These are phyloP conservation scores for Entamoeba invadens DNA, from an alignment of 208 protist genomes.

Conservation along the genomic window DNA sequence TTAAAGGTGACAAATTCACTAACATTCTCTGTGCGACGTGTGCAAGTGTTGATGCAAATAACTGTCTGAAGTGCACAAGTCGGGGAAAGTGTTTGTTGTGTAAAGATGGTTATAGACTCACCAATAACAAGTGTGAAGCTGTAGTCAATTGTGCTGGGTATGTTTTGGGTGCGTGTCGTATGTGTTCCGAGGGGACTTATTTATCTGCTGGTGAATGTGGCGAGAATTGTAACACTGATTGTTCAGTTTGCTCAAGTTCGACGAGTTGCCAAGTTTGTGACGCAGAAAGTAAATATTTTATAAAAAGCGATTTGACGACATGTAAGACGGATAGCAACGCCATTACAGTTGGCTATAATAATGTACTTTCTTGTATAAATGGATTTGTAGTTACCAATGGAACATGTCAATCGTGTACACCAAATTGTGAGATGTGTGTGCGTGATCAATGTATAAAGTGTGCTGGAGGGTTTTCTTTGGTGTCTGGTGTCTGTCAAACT, in stretches of 20 bases:
- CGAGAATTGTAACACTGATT: background rate
- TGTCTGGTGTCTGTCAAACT: background rate
- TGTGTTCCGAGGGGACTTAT: background rate
- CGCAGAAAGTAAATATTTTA: background rate
- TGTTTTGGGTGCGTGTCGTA: background rate
- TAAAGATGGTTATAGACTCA: background rate
- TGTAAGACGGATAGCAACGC: background rate
- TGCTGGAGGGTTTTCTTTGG: background rate
- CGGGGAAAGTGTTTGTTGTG: background rate
- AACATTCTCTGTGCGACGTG: background rate
- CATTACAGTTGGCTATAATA: background rate
- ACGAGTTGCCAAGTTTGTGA: background rate
- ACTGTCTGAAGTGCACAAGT: background rate
- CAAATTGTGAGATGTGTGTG: background rate
- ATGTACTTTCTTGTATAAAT: background rate
- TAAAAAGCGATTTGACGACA: background rate
- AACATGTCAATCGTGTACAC: background rate
- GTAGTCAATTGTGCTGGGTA: background rate
- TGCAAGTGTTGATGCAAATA: background rate
- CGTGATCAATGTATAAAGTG: background rate
- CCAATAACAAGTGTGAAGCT: background rate
- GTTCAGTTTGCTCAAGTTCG: background rate
- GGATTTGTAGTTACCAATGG: background rate
- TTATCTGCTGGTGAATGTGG: background rate
- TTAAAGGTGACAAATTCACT: background rate